Evolutionary conservation across 1,284 basidiomycete species (phyloP).

Genomic region (Farysia itapuensis): DNA sequence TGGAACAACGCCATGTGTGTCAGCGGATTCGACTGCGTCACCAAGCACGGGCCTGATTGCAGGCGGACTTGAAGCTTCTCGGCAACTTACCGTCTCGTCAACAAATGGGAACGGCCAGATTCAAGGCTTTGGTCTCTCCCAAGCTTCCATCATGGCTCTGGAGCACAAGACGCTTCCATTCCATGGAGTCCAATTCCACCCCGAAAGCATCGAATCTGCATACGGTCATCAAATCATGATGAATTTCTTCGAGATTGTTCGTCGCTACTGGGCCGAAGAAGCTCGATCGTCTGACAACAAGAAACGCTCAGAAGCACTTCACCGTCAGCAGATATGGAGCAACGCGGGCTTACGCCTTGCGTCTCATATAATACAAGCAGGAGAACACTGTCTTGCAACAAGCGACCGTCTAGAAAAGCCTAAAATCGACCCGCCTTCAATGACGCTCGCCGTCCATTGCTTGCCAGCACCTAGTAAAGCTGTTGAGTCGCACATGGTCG

Average conservation of each 20-base stretch:
- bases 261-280: slow-evolving; percentile 28
- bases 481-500: slow-evolving; percentile 33
- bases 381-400: slow-evolving; percentile 14
- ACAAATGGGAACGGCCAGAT: no score
- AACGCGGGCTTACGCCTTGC: slow-evolving; percentile 5
- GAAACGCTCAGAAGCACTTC: slow-evolving; percentile 3
- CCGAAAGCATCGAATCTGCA: slow-evolving; percentile 63
- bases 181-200: slow-evolving; percentile 95
- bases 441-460: background rate
- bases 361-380: slow-evolving; percentile 8
- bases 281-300: background rate
- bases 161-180: slow-evolving; percentile 64
- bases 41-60: background rate
- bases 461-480: slow-evolving; percentile 13
- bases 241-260: slow-evolving; percentile 46
- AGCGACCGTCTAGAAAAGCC: background rate
- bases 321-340: slow-evolving; percentile 8
- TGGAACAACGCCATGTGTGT: background rate
- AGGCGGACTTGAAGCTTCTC: background rate
- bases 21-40: background rate
- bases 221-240: slow-evolving; percentile 38
- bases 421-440: no score
- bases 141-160: slow-evolving; percentile 40
- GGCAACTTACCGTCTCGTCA: no score
- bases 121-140: background rate